Evolutionary conservation across 345 rosid genomes (phyloP).

Genomic region (Brassica rapa): DNA sequence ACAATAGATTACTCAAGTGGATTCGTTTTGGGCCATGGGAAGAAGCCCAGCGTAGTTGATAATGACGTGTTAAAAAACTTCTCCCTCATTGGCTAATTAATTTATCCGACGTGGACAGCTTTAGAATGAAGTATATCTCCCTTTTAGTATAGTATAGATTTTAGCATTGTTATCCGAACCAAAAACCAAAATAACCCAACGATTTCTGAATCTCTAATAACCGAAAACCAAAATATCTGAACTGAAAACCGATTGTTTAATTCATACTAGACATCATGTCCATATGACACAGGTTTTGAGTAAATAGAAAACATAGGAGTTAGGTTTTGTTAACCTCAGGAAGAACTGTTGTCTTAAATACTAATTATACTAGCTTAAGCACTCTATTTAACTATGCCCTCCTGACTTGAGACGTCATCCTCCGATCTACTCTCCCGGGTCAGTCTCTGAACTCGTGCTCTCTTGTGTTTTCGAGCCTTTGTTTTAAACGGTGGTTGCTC

Average conservation of each 20-base stretch:
- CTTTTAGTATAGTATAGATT: background rate
- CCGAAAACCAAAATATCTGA: too few species aligned
- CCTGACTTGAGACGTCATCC: background rate
- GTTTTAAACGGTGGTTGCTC: background rate
- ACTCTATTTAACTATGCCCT: background rate
- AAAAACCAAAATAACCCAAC: too few species aligned
- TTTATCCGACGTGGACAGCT: too few species aligned
- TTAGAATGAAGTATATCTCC: too few species aligned
- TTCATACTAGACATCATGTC: background rate
- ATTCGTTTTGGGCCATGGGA: too few species aligned
- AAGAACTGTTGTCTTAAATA: background rate
- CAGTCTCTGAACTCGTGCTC: background rate
- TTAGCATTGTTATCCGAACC: too few species aligned
- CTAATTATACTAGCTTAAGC: background rate
- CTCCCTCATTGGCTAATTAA: too few species aligned
- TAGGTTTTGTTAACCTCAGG: background rate
- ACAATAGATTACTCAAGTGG: too few species aligned
- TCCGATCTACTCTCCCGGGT: background rate
- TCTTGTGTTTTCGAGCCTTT: background rate
- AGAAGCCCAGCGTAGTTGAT: too few species aligned
- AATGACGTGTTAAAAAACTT: too few species aligned
- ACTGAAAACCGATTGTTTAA: background rate
- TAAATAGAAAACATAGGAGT: background rate
- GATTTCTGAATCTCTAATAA: too few species aligned
- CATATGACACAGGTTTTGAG: background rate